Conservation (phyloP, 257 asterid genomes). For the Echites panduratus region DNA sequence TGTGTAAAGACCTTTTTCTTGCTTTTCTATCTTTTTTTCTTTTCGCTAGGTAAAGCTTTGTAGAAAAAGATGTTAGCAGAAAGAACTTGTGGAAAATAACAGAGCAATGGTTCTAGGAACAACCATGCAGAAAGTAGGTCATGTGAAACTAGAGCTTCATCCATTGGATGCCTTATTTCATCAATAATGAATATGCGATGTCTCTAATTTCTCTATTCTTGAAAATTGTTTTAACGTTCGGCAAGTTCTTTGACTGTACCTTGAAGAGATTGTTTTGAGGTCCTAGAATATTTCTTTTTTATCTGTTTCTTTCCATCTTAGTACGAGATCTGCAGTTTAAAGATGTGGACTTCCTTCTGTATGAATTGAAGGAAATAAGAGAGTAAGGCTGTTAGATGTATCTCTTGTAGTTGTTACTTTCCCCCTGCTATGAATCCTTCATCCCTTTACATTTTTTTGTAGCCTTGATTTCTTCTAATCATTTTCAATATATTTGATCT, state of each 20-base stretch:
- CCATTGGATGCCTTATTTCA: background rate
- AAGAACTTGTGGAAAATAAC: background rate
- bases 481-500: background rate
- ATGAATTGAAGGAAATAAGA: background rate
- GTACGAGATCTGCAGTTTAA: background rate
- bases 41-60: background rate
- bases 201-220: background rate
- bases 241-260: background rate
- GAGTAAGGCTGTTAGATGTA: too few species aligned
- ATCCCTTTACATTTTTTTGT: background rate
- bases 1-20: background rate
- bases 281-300: background rate
- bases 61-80: background rate
- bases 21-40: too few species aligned
- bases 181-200: background rate
- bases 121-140: background rate
- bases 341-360: background rate
- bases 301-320: background rate
- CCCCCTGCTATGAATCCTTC: background rate
- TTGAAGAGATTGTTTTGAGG: background rate
- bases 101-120: background rate
- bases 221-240: too few species aligned
- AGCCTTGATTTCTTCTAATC: background rate
- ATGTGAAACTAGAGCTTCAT: background rate
- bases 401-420: too few species aligned